A percentile compares a stretch with the other conserved stretches of the same genome.
Evolutionary conservation across 495 filamentous ascomycete genomes (phyloP).

Genomic region (Penicillium argentinense): DNA sequence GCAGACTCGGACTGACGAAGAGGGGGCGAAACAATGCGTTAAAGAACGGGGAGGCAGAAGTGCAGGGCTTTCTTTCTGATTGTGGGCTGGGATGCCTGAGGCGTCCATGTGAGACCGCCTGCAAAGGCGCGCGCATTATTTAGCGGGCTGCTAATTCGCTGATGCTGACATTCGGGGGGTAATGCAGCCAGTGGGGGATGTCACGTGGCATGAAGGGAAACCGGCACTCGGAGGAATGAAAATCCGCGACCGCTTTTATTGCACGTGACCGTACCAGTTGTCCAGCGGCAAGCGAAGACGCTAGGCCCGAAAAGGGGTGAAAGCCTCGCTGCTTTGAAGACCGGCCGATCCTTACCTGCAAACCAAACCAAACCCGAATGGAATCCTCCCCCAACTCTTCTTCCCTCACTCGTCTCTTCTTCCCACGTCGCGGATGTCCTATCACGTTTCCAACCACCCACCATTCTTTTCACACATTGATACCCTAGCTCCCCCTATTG

Average conservation of each 20-base stretch:
- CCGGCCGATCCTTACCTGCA: conserved; percentile 27
- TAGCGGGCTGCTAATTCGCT: conserved; percentile 21
- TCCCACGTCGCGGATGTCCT: conserved; percentile 7
- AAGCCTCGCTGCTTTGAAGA: conserved; percentile 32
- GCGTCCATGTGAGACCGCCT: conserved; percentile 21
- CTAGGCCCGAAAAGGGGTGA: conserved; percentile 24
- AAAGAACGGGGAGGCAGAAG: conserved; percentile 25
- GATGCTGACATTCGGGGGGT: not conserved
- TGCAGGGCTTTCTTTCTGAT: conserved; percentile 24
- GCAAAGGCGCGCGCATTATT: conserved; percentile 31
- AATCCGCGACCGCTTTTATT: no score
- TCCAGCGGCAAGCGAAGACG: conserved; percentile 21
- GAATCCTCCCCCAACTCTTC: conserved; percentile 27
- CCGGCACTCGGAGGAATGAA: not conserved
- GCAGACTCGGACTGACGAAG: conserved; percentile 16
- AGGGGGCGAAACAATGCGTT: conserved; percentile 18
- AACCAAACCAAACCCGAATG: conserved; percentile 28
- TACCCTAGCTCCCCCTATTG: conserved; percentile 30
- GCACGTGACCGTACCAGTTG: conserved; percentile 24
- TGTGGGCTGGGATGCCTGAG: conserved; percentile 33
- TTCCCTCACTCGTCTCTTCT: conserved; percentile 24
- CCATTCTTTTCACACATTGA: conserved; percentile 33
- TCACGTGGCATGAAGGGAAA: not conserved
- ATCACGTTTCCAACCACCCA: conserved; percentile 23
- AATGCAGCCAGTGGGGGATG: no score